phyloP scores from a whole-genome alignment of 1,284 basidiomycete genomes.

The Cryptococcus floricola region DNA sequence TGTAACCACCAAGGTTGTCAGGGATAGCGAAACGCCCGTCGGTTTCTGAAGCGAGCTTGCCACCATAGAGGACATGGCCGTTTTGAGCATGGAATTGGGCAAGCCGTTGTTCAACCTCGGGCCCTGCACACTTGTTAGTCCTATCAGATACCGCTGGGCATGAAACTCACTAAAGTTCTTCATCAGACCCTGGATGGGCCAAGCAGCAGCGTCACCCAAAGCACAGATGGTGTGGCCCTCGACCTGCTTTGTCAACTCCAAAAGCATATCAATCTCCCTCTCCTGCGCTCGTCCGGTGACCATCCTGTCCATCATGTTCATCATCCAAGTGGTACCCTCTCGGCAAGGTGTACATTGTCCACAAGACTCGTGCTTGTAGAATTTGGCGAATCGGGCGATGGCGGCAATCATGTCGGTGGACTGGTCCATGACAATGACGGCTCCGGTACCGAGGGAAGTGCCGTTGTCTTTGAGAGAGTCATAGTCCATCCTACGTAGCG shows the following conservation, averaged over 20 bases:
- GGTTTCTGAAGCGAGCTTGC: conserved; percentile 66
- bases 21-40: conserved; percentile 72
- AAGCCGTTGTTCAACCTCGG: conserved; percentile 85
- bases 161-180: conserved; percentile 74
- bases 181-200: conserved; percentile 96
- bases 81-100: conserved; percentile 70
- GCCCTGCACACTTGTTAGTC: conserved; percentile 46
- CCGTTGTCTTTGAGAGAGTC: conserved; percentile 95
- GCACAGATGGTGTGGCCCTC: conserved; percentile 96
- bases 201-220: conserved; percentile 93
- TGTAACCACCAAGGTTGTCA: conserved; percentile 66
- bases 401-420: conserved; percentile 88
- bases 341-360: conserved; percentile 97
- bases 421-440: conserved; percentile 99
- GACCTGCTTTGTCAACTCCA: conserved; percentile 92
- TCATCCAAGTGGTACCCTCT: conserved; percentile 97
- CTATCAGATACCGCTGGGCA: neutral
- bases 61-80: conserved; percentile 86
- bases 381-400: conserved; percentile 88
- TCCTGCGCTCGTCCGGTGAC: conserved; percentile 80
- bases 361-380: conserved; percentile 98
- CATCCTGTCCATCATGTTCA: conserved; percentile 92
- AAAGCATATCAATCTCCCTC: conserved; percentile 95
- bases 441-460: conserved; percentile 92
- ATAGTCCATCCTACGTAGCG: conserved; percentile 80